Evolutionary conservation across 1,284 basidiomycete species (phyloP), one percentile per base, ranked within the genome.

Genomic region (Sanguinoderma infundibulare): DNA sequence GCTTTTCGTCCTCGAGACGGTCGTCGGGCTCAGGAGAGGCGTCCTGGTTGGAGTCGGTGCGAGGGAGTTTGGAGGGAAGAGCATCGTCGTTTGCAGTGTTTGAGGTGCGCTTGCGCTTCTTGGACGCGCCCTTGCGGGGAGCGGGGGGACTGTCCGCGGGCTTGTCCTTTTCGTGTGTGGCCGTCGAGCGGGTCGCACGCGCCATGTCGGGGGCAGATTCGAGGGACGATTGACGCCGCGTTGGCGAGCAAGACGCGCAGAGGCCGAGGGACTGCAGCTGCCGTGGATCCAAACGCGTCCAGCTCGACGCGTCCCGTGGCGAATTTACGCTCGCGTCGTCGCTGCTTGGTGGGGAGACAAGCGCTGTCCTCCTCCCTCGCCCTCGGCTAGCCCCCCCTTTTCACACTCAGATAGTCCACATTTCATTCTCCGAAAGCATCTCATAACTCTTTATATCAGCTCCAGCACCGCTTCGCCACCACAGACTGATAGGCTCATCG

Each of bases 41-140:
- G 63, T 76, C 77, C 58, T 77, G 74, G 59, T 80, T 78, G 64
- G 75, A 67, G 39, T 69, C 66, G 20, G 72, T 78, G 63, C 81
- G 81, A 22, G 73, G 74, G 22, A 80, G 80, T 70, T 87, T 89
- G 57, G 75, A 63, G 32, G 77, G 70, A 28, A 80, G 78, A 54
- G 79, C 76, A 58, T 82, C 81, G 62, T 81, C 79, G 64, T 77
- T 69, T 59, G 77, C 79, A 3, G 73, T 61, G 61, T 77, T 72
- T 20, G 83, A 77, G 57, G 70, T 67, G 54, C 87, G 85, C 76
- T 90, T 91, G 30, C 91, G 85, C 75, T 92, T 92, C 79, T 87
- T 88, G 58, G 72, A 69, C 26, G 68, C 63, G 6, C 63, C 53
- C 62, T 79, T 81, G 62, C 73, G 73, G 42, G 70, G 57, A 2